Base-by-base conservation (phyloP, 148 eudicot genomes). In the Arbutus unedo region DNA sequence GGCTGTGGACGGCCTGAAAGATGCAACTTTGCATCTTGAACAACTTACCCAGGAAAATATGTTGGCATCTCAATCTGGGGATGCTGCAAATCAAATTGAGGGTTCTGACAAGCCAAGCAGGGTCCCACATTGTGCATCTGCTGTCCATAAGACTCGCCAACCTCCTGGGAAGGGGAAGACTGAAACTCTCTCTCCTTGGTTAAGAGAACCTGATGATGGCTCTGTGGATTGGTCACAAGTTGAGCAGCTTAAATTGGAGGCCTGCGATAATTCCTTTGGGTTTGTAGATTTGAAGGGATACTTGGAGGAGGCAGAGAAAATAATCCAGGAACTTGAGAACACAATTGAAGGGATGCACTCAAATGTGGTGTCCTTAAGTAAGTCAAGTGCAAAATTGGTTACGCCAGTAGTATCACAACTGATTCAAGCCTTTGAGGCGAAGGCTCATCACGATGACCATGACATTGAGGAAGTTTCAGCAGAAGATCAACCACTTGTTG, bases 381-480 rank as follows among this genome's bases (percentile, higher is more conserved):
- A 74, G 68, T 89, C 91, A 66, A 81, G 80, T 79, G 87, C 79
- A 81, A 89, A 90, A 81, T 84, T 41, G 83, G 89, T 81, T 70
- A 79, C 89, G 55, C 88, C 98, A 64, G 95, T 90, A 43, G 91
- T 94, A 79, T 94, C 95, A 76, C 90, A 88, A 86, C 83, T 94
- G 88, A 93, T 94, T 88, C 97, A 93, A 87, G 97, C 95, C 73
- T 96, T 94, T 85, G 99, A 96, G 89, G 86, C 97, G 66, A 92
- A 93, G 86, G 66, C 80, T 64, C 87, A 81, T 47, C 31, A 74
- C 66, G 97, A 92, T 70, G 95, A 89, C 53, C 80, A 68, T 73
- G 94, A 88, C 57, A 18, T 86, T 76, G 91, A 82, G 50, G 88
- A 54, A 79, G 73, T 70, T 77, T 72, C 87, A 57, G 60, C 85